Conservation (phyloP, 495 filamentous ascomycete genomes). For the Clavariopsis aquatica region DNA sequence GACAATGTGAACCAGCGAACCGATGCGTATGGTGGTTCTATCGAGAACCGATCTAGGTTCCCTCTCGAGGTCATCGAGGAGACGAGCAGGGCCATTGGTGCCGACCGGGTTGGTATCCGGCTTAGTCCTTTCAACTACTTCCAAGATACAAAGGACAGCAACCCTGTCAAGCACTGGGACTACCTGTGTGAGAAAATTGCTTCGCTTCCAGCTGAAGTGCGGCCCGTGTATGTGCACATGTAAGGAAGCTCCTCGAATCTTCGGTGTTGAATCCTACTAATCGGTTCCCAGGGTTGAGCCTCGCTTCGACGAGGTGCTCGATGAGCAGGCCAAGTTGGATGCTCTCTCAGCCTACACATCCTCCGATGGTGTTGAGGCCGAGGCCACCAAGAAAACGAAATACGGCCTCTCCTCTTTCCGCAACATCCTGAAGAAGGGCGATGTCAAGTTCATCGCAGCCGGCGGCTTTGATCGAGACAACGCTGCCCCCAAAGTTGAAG, state of each 20-base stretch:
- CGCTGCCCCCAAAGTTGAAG: constrained; percentile 29
- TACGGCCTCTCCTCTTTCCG: constrained; percentile 26
- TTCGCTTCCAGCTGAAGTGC: constrained; percentile 14
- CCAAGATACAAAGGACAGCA: constrained; percentile 37
- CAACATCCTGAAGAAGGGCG: constrained; percentile 28
- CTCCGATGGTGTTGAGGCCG: constrained; percentile 27
- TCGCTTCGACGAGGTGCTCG: constrained; percentile 36
- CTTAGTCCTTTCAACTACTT: constrained; percentile 49
- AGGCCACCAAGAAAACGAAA: constrained; percentile 24
- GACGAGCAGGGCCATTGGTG: constrained; percentile 44
- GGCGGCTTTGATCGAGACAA: constrained; percentile 38
- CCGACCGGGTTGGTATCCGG: constrained; percentile 47
- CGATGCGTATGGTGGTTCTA: constrained; percentile 55
- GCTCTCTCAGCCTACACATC: constrained; percentile 32
- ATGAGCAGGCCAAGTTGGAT: constrained; percentile 36
- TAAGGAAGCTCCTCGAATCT: constrained; percentile 14
- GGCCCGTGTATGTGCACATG: constrained; percentile 37
- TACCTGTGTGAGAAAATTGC: constrained; percentile 36
- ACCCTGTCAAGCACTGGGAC: constrained; percentile 34
- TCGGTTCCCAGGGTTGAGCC: constrained; percentile 29
- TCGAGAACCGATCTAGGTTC: constrained; percentile 55
- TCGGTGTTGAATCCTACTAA: no score
- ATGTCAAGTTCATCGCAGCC: constrained; percentile 32
- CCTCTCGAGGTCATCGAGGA: constrained; percentile 51
- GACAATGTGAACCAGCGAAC: constrained; percentile 54